Evolutionary conservation across 176 grass and related monocot species (phyloP), one percentile per base, ranked within the genome.

Genomic region (Canna indica): DNA sequence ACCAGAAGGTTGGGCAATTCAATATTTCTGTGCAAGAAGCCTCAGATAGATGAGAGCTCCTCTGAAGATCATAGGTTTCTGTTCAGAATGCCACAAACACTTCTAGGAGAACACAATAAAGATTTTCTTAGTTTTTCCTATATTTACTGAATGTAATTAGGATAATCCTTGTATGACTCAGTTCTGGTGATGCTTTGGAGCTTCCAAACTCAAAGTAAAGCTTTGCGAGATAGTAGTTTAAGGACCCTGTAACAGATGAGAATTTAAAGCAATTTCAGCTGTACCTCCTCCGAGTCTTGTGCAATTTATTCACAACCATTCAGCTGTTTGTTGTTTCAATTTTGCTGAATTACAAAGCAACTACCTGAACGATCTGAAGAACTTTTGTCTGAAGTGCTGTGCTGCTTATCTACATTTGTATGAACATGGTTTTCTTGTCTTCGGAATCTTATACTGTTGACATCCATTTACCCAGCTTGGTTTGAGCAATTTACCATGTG

Each of bases 11-110:
- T 72, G 73, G 54, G 28, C 67, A 76, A 62, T 85, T 84, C 47
- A 78, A 78, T 7, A 34, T 75, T 70, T 74, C 39, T 67, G 73
- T 83, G 56, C 54, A 81, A 62, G 92, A 89, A 80, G 74, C 71
- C 12, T 20, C 86, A 36, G 83, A 88, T 31, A 68, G 22, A 54
- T 67, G 38, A 53, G 22, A 45, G n/a, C 29, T 16, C 16, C 30
- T 7, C 5, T 34, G 59, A 63, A 33, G 30, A 33, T 63, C 33
- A 31, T 63, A 15, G 16, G 30, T 18, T 15, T 63, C 29, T 61
- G 58, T 63, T 14, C 29, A 63, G 59, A 63, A 63, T 34, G 59
- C 59, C 59, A 33, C 59, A 9, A 33, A 18, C 59, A 63, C 20
- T 63, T 28, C 29, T 61, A 33, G 11, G 16, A 61, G 59, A 63